Base-by-base conservation (phyloP, 2,329 filamentous ascomycete species). In the Aureobasidium sp. region DNA sequence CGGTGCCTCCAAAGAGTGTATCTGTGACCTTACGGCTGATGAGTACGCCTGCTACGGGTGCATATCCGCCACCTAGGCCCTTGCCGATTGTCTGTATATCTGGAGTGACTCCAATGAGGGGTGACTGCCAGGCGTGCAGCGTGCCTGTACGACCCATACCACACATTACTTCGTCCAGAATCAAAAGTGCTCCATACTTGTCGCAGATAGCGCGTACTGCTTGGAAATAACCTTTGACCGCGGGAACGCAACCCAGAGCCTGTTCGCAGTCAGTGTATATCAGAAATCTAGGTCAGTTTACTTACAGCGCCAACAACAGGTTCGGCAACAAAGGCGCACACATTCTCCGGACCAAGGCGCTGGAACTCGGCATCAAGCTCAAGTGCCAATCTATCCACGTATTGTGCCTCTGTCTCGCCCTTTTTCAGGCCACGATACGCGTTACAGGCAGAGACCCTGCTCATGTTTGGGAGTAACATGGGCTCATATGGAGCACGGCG, bases 91-190 rank as follows among this genome's bases (percentile, higher is more conserved):
- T 84, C 70, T 87, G 81, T 5, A 90, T 79, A 67, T 90, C 87
- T 0, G 87, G 87, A 1, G 79, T 77, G 5, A 83, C 75, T 0
- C 74, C 79, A 31, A 85, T 80, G 7, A 69, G 64, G 11, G 71
- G 70, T 52, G 84, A 78, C 66, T 87, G 78, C 81, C 84, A 89
- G 1, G 84, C 82, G 73, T 89, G 82, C 66, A 87, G 72, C 9
- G 72, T 71, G 0, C 84, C 85, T 0, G 79, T 80, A 1, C 85
- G 76, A 1, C 86, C 85, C 72, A 82, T 82, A 2, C 86, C 86
- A 52, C 83, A 87, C 87, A 91, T 90, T 48, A 91, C 80, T 70
- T 93, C 90, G 68, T 94, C 90, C 0, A 93, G 75, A 49, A 93
- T 87, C n/a, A 94, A 77, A 0, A 94, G 80, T 0, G 87, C 84